phyloP scores from a whole-genome alignment of 1,139 yeast species.

The Yamadazyma siamensis region DNA sequence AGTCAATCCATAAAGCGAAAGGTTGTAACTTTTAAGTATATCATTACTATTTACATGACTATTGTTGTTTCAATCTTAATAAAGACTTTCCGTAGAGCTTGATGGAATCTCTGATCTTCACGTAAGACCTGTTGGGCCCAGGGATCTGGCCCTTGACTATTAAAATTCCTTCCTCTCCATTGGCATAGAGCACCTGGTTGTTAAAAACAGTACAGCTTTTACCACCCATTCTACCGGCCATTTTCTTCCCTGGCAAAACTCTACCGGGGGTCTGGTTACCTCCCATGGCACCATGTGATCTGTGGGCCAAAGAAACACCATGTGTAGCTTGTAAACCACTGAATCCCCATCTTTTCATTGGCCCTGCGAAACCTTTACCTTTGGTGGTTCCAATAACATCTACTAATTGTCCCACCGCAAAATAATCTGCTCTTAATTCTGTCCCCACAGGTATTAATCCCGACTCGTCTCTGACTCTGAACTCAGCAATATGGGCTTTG shows the following conservation, averaged over 20 bases:
- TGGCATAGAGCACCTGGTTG: conserved; percentile 71
- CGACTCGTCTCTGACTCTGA: conserved; percentile 63
- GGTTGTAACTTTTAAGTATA: too few relatives aligned
- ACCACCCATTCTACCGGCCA: conserved; percentile 98
- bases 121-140: conserved; percentile 78
- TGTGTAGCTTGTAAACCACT: conserved; percentile 89
- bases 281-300: conserved; percentile 98
- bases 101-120: conserved; percentile 75
- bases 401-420: conserved; percentile 77
- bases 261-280: conserved; percentile 94
- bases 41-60: conserved; percentile 13
- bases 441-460: conserved; percentile 80
- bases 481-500: conserved; percentile 70
- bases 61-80: conserved; percentile 13
- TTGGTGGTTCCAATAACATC: conserved; percentile 77
- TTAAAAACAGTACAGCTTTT: conserved; percentile 72
- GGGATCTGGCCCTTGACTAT: conserved; percentile 88
- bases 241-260: conserved; percentile 92
- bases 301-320: conserved; percentile 92
- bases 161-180: conserved; percentile 76
- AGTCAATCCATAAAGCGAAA: conserved; percentile 3
- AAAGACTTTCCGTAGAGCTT: conserved; percentile 39
- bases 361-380: conserved; percentile 99
- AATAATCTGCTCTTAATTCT: conserved; percentile 77
- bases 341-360: conserved; percentile 95